A percentile compares a stretch with the other conserved stretches of the same genome.
Conservation (phyloP, 306 rosid genomes). For the Corylus heterophylla region DNA sequence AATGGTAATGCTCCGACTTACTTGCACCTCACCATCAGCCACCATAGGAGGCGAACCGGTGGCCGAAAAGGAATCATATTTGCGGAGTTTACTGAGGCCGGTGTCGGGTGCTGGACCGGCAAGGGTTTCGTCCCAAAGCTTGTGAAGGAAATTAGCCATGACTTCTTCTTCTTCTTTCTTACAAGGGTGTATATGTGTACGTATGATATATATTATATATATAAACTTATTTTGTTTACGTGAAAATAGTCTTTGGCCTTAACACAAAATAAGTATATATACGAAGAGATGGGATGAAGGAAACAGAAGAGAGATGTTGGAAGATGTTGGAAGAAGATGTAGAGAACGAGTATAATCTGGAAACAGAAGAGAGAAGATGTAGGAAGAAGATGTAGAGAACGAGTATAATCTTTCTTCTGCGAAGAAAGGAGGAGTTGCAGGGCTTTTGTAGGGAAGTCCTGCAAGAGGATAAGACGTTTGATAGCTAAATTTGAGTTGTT, state of each 20-base stretch:
- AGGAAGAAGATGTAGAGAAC: conserved; percentile 7
- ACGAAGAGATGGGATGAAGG: conserved; percentile 54
- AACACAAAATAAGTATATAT: background rate
- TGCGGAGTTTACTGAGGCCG: conserved; percentile 86
- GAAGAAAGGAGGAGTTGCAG: background rate
- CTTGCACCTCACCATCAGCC: conserved; percentile 27
- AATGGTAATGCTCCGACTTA: conserved; percentile 75
- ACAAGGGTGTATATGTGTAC: conserved; percentile 20
- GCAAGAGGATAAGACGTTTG: conserved; percentile 18
- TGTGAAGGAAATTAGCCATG: conserved; percentile 75
- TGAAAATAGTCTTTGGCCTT: background rate
- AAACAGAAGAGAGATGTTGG: conserved; percentile 51
- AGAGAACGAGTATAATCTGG: conserved; percentile 14
- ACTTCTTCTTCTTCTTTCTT: conserved; percentile 24
- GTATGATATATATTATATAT: background rate
- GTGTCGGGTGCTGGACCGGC: conserved; percentile 95
- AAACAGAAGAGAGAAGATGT: conserved; percentile 43
- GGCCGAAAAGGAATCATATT: conserved; percentile 51
- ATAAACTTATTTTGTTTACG: background rate
- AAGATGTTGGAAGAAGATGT: conserved; percentile 11
- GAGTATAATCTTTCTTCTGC: background rate
- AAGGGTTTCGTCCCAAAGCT: conserved; percentile 95
- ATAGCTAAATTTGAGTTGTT: conserved; percentile 30
- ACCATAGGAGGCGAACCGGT: conserved; percentile 22
- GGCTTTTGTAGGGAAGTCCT: conserved; percentile 36